Base-by-base conservation (phyloP, 345 rosid genomes). In the Gossypium stocksii region DNA sequence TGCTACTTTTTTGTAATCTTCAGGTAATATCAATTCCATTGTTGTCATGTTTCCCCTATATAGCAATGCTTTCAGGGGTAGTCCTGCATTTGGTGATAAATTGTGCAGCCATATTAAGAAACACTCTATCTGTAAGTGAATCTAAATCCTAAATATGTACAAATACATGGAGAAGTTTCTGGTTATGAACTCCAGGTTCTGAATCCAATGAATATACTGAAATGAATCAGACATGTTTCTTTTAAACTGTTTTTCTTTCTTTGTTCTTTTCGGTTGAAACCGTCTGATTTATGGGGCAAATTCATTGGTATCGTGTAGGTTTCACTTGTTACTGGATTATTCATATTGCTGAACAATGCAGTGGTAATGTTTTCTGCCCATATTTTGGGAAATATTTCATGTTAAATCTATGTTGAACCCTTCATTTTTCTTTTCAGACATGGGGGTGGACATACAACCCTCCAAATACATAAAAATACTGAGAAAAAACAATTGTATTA, bases 21-120 rank as follows among this genome's bases (percentile, higher is more conserved):
- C 89, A 87, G 91, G 89, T 77, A 46, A 48, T 86, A 78, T 82
- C 89, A 16, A 84, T 86, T 52, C 89, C 86, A 11, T 61, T 88
- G 78, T 53, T 86, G 53, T 53, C 88, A 45, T 64, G 77, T 70
- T 88, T 69, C 81, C 88, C 91, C 19, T 86, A 78, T 49, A 83
- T 88, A 64, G 82, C 89, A 52, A 75, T 80, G 85, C 86, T 88
- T 10, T 86, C 89, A 0, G 89, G 89, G 29, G 7, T 83, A 54
- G 45, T 76, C 43, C 86, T 86, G 23, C 84, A 75, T 49, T 20
- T 86, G 27, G 82, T 66, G 70, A 46, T 88, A 57, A 88, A 88
- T 60, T 63, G 72, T 70, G 87, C 87, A 53, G 81, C 85, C 73
- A 20, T 84, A 72, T 54, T 88, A 48, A 81, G 85, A 78, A 88